A percentile compares a stretch with the other conserved stretches of the same genome.
Evolutionary conservation across 2,329 filamentous ascomycete species (phyloP).

Genomic region (Nigrograna mackinnonii): DNA sequence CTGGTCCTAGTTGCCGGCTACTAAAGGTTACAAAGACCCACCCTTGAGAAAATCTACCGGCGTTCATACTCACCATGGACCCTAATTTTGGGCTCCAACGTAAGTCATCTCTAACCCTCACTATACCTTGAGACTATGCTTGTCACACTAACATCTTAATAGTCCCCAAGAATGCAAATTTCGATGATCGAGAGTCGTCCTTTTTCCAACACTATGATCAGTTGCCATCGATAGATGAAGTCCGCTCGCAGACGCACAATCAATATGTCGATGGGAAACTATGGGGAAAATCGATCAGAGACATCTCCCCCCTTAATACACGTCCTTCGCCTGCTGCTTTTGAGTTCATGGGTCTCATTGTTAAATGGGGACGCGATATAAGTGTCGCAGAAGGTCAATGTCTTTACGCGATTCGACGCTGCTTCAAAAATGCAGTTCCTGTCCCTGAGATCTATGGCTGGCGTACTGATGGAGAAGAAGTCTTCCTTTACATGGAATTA

Average conservation of each 20-base stretch:
- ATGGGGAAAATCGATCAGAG: constrained; percentile 9
- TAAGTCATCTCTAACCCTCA: neutral
- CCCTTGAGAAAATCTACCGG: too few species aligned
- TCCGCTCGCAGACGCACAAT: constrained; percentile 11
- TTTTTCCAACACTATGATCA: constrained; percentile 13
- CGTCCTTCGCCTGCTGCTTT: constrained; percentile 28
- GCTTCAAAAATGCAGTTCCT: constrained; percentile 26
- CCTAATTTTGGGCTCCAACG: neutral
- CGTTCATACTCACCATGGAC: too few species aligned
- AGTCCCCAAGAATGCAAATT: constrained; percentile 9
- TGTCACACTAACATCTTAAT: neutral
- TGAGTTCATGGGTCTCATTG: constrained; percentile 31
- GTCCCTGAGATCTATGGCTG: constrained; percentile 44
- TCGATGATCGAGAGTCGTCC: constrained; percentile 11
- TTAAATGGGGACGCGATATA: constrained; percentile 34
- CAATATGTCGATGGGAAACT: constrained; percentile 14
- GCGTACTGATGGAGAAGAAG: constrained; percentile 32
- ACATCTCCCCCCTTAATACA: constrained; percentile 7
- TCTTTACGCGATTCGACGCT: constrained; percentile 28
- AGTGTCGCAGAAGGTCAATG: constrained; percentile 32
- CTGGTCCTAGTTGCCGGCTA: too few species aligned
- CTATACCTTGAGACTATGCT: neutral
- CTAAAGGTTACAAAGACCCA: too few species aligned
- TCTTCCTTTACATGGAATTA: constrained; percentile 40
- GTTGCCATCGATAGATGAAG: constrained; percentile 14